Conservation (phyloP, 805 yeast species). For the Hanseniaspora lachancei region DNA sequence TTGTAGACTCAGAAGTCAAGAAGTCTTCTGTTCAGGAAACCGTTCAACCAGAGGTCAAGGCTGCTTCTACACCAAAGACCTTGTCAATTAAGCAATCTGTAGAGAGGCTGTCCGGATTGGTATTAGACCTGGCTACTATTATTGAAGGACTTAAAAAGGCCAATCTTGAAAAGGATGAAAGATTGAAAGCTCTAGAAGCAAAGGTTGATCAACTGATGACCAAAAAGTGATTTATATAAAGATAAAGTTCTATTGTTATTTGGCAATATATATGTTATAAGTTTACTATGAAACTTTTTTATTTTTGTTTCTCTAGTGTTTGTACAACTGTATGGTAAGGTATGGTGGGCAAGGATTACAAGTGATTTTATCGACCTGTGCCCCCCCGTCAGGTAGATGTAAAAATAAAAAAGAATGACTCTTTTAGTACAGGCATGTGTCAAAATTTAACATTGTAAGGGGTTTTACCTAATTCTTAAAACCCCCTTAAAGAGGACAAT, state of each 20-base stretch:
- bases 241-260: neutral
- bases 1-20: neutral
- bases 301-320: too few relatives aligned
- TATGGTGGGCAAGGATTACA: too few relatives aligned
- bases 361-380: too few relatives aligned
- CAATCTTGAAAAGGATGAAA: slow-evolving; percentile 53
- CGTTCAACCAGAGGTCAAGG: slow-evolving; percentile 14
- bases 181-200: slow-evolving; percentile 42
- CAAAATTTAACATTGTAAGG: too few relatives aligned
- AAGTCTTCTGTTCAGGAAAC: neutral
- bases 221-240: slow-evolving; percentile 21
- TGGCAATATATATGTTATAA: too few relatives aligned
- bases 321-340: too few relatives aligned
- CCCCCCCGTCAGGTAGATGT: too few relatives aligned
- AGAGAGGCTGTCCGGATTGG: slow-evolving; percentile 50
- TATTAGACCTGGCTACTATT: slow-evolving; percentile 43
- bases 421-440: too few relatives aligned
- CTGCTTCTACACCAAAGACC: slow-evolving; percentile 23
- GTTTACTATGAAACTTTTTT: too few relatives aligned
- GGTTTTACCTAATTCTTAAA: too few relatives aligned
- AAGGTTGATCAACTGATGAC: slow-evolving; percentile 44
- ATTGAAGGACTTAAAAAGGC: slow-evolving; percentile 39
- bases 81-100: slow-evolving; percentile 61
- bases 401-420: too few relatives aligned
- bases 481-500: too few relatives aligned